phyloP scores from a whole-genome alignment of 2,329 filamentous ascomycete genomes.

The Verticillium dahliae region DNA sequence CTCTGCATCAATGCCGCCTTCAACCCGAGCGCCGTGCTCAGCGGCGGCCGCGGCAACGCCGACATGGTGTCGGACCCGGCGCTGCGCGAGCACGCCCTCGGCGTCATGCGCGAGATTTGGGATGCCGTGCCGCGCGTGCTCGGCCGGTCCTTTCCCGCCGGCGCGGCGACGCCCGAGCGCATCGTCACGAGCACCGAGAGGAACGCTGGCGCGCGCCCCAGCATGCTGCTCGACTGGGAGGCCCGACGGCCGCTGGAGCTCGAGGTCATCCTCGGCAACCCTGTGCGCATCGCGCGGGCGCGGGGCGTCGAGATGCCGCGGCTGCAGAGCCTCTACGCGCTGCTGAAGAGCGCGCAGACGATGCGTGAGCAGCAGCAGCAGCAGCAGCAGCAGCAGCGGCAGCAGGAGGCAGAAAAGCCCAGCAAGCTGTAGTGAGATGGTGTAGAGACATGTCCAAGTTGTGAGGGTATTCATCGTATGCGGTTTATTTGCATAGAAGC shows the following conservation, averaged over 20 bases:
- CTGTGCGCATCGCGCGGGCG: constrained; percentile 56
- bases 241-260: constrained; percentile 59
- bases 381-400: neutral
- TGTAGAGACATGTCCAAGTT: neutral
- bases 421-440: neutral
- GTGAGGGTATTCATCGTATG: neutral
- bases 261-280: constrained; percentile 67
- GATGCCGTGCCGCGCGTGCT: constrained; percentile 56
- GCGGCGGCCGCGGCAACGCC: constrained; percentile 57
- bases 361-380: constrained; percentile 23
- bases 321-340: constrained; percentile 60
- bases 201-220: constrained; percentile 58
- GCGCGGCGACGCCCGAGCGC: constrained; percentile 55
- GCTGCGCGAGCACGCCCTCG: constrained; percentile 53
- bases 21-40: constrained; percentile 65
- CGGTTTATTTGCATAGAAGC: neutral
- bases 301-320: constrained; percentile 59
- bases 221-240: constrained; percentile 68
- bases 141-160: constrained; percentile 50
- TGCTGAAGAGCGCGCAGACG: constrained; percentile 55
- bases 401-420: neutral
- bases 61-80: constrained; percentile 60
- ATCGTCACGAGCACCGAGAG: constrained; percentile 57
- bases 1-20: constrained; percentile 70
- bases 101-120: constrained; percentile 65